Conservation (phyloP, 345 rosid genomes). For the Brassica rapa region DNA sequence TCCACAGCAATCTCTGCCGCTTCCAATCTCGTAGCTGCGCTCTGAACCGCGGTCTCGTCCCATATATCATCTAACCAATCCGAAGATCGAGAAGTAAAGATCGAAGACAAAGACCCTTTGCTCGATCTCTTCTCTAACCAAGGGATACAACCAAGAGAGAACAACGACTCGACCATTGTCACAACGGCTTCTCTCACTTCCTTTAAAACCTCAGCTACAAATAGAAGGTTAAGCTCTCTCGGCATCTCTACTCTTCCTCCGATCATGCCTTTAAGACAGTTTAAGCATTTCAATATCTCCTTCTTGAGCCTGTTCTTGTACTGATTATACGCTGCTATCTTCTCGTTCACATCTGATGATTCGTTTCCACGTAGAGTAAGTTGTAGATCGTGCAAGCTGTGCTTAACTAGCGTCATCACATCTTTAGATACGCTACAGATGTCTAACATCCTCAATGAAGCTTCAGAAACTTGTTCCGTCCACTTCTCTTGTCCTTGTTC, state of each 20-base stretch:
- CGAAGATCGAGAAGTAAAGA: conserved; percentile 43
- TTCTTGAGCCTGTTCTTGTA: conserved; percentile 65
- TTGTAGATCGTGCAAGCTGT: conserved; percentile 57
- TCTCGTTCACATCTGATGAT: conserved; percentile 48
- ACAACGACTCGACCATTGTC: conserved; percentile 59
- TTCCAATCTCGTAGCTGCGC: conserved; percentile 67
- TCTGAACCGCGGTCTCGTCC: conserved; percentile 57
- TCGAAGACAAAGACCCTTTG: conserved; percentile 48
- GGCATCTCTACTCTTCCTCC: conserved; percentile 35
- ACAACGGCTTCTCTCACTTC: conserved; percentile 59
- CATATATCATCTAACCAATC: conserved; percentile 43
- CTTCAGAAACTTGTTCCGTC: conserved; percentile 58
- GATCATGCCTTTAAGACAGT: conserved; percentile 52
- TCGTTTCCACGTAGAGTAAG: conserved; percentile 52
- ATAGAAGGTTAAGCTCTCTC: conserved; percentile 37
- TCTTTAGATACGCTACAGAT: conserved; percentile 61
- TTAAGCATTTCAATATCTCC: conserved; percentile 64
- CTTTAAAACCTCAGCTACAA: conserved; percentile 56
- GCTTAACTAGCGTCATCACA: conserved; percentile 59
- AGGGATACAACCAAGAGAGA: conserved; percentile 62
- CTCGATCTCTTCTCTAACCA: conserved; percentile 60
- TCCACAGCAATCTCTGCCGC: conserved; percentile 70
- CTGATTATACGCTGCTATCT: conserved; percentile 52
- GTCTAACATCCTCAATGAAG: conserved; percentile 73
- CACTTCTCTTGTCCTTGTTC: conserved; percentile 54